phyloP scores from a whole-genome alignment of 345 rosid species.

The Reutealis trisperma region DNA sequence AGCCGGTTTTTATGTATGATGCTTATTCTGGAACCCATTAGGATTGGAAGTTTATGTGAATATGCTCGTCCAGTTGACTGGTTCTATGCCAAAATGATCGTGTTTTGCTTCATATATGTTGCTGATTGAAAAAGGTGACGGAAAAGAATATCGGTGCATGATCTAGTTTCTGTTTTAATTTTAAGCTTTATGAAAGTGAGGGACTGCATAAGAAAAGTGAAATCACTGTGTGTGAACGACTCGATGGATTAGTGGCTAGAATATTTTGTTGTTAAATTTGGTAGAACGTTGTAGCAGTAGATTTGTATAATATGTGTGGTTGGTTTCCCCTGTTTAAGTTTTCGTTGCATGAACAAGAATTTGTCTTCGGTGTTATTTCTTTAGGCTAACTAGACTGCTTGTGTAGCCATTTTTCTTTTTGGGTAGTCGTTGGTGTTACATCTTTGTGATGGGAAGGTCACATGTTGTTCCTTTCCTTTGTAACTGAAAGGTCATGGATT shows the following conservation, averaged over 20 bases:
- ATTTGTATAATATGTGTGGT: not conserved
- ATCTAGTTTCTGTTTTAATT: not conserved
- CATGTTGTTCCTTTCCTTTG: no score
- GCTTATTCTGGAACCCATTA: not conserved
- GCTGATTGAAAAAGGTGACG: not conserved
- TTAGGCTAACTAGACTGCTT: not conserved
- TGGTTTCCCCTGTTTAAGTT: not conserved
- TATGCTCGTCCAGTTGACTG: not conserved
- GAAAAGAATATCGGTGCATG: no score
- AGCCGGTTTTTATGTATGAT: not conserved
- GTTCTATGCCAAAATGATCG: not conserved
- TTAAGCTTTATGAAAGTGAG: not conserved
- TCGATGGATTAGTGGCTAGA: not conserved
- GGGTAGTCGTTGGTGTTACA: not conserved
- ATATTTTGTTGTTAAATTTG: not conserved
- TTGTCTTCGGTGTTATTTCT: not conserved
- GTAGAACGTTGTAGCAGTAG: not conserved
- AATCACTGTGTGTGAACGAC: not conserved
- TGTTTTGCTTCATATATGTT: not conserved
- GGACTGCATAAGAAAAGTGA: not conserved
- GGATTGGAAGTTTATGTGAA: not conserved
- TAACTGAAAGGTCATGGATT: not conserved
- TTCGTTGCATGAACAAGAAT: not conserved
- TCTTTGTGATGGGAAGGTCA: not conserved
- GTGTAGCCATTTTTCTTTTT: not conserved